A percentile compares a stretch with the other conserved stretches of the same genome.
phyloP scores from a whole-genome alignment of 2,329 filamentous ascomycete genomes.

The Sporothrix inflata region DNA sequence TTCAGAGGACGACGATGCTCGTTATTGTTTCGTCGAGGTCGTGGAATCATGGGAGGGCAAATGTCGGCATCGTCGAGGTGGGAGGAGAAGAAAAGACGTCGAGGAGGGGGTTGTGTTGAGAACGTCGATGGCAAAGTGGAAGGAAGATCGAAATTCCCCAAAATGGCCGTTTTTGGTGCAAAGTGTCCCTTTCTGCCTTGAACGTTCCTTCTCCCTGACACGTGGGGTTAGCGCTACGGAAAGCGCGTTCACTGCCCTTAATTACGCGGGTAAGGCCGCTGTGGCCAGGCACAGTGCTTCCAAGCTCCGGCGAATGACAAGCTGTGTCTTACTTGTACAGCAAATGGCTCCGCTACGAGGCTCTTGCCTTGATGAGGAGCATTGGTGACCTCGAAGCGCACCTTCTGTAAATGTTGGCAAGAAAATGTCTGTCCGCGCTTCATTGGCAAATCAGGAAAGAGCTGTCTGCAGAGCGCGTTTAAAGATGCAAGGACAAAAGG shows the following conservation, averaged over 20 bases:
- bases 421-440: background rate
- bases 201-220: background rate
- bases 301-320: background rate
- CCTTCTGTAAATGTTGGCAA: background rate
- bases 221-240: slow-evolving; percentile 3
- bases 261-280: background rate
- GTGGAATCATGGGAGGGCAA: background rate
- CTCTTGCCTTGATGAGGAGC: background rate
- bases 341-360: background rate
- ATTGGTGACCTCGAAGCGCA: too few species aligned
- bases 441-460: background rate
- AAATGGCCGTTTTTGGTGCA: slow-evolving; percentile 5
- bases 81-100: background rate
- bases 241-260: background rate
- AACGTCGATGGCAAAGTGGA: background rate
- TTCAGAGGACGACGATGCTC: background rate
- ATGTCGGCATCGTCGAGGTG: background rate
- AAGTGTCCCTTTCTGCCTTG: slow-evolving; percentile 21
- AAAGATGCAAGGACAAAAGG: background rate
- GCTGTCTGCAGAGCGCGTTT: background rate
- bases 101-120: background rate
- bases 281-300: background rate
- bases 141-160: background rate
- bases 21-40: background rate
- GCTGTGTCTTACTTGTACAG: slow-evolving; percentile 12